These are phyloP conservation scores for Rosa lucieae DNA, from an alignment of 306 rosid genomes.

Conservation along the genomic window DNA sequence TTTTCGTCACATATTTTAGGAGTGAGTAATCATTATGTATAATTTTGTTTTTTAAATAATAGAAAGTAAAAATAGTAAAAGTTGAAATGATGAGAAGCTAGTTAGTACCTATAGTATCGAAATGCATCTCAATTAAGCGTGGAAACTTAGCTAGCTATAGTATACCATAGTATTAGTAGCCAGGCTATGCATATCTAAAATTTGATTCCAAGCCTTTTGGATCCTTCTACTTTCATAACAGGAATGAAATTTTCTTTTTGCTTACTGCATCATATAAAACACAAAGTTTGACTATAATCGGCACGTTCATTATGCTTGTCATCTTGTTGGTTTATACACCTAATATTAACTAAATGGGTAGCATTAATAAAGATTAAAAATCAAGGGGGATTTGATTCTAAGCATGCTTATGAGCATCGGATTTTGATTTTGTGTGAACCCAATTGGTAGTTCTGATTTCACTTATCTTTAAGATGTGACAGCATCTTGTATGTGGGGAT, in stretches of 20 bases:
- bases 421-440: constrained; percentile 12
- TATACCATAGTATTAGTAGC: background rate
- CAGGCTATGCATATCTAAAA: constrained; percentile 12
- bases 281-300: constrained; percentile 20
- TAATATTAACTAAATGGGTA: background rate
- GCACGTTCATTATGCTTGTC: background rate
- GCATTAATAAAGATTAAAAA: background rate
- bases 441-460: constrained; percentile 18
- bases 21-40: too few species aligned
- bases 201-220: constrained; percentile 11
- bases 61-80: background rate
- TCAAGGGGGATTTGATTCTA: constrained; percentile 4
- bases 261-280: background rate
- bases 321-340: constrained; percentile 1
- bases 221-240: constrained; percentile 18
- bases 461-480: constrained; percentile 28
- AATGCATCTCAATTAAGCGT: background rate
- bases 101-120: background rate
- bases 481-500: constrained; percentile 34
- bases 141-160: background rate
- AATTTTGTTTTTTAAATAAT: too few species aligned
- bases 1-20: too few species aligned
- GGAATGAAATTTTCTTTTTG: background rate
- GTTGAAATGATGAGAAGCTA: background rate
- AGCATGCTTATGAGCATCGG: constrained; percentile 18